These are phyloP conservation scores for Yamadazyma taylorii DNA, from an alignment of 1,139 yeast genomes.

Conservation along the genomic window DNA sequence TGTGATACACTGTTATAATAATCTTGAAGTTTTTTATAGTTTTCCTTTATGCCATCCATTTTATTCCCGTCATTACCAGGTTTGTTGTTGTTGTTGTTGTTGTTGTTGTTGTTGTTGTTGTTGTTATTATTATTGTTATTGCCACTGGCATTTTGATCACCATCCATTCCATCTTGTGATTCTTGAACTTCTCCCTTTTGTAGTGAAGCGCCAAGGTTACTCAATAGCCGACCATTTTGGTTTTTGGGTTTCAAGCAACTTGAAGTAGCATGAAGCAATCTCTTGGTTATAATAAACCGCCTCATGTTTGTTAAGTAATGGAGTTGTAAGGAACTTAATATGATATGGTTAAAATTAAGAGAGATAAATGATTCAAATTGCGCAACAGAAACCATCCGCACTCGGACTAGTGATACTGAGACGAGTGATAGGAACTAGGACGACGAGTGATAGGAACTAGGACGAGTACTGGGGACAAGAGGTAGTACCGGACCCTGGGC, in stretches of 20 bases:
- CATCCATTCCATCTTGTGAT: constrained; percentile 3
- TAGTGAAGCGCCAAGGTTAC: constrained; percentile 10
- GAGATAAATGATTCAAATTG: too few species aligned
- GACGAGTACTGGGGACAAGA: too few species aligned
- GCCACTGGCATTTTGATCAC: constrained; percentile 2
- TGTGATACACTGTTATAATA: constrained; percentile 34
- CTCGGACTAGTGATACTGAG: too few species aligned
- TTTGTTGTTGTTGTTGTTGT: constrained; percentile 5
- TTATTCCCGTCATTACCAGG: too few species aligned
- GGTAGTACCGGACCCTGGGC: too few species aligned
- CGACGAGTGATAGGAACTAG: too few species aligned
- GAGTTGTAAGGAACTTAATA: too few species aligned
- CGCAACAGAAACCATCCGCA: too few species aligned
- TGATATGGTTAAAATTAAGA: too few species aligned
- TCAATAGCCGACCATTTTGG: constrained; percentile 9
- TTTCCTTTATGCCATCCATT: constrained; percentile 7
- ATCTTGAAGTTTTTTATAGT: constrained; percentile 14
- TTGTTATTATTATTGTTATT: constrained; percentile 4
- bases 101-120: constrained; percentile 1
- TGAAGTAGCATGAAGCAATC: constrained; percentile 4
- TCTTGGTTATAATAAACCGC: background rate
- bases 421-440: too few species aligned
- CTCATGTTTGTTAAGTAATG: background rate
- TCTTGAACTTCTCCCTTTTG: constrained; percentile 11
- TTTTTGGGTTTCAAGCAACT: constrained; percentile 10